Evolutionary conservation across 192 early-diverging fungal species (phyloP), one percentile per base, ranked within the genome.

Genomic region (Dimargaris xerosporica): DNA sequence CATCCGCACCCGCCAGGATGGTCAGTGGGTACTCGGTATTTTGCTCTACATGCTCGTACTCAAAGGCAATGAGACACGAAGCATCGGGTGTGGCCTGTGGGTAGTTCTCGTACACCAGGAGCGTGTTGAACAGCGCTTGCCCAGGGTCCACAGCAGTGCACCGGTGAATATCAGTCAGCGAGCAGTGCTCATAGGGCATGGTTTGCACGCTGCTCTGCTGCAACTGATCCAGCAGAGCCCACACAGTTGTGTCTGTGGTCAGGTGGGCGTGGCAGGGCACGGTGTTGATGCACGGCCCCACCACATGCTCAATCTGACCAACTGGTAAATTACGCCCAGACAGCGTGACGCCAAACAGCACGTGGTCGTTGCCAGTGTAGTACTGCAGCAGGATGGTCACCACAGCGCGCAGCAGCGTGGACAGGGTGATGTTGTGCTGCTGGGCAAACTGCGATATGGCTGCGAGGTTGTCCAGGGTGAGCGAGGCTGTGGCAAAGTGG

Each of bases 281-380:
- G n/a, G 34, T 60, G 41, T 60, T 60, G 58, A 60, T 44, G 43
- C 58, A 60, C 15, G 23, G 15, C 5, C 58, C 58, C n/a, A 60
- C 42, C 28, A 60, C 23, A 11, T 10, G n/a, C 16, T 60, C 58
- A 0, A 60, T 26, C 5, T 43, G 17, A 5, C 12, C 39, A 34
- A 60, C 43, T 1, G 58, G 58, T 0, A 43, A 10, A n/a, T 60
- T 60, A 11, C 58, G 58, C 4, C 58, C 58, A 0, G 58, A 60
- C 7, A 60, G 41, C 21, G 42, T 34, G 6, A 60, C 58, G 2
- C 58, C 58, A n/a, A 44, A 60, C 7, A 60, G 13, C 16, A 43
- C 9, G 3, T 60, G 34, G 1, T 34, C 19, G 0, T n/a, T 7
- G 5, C 39, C 58, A 3, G 58, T 60, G 42, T 60, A 43, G 21